Conservation (phyloP, 306 rosid species). For the Dalbergia oliveri region DNA sequence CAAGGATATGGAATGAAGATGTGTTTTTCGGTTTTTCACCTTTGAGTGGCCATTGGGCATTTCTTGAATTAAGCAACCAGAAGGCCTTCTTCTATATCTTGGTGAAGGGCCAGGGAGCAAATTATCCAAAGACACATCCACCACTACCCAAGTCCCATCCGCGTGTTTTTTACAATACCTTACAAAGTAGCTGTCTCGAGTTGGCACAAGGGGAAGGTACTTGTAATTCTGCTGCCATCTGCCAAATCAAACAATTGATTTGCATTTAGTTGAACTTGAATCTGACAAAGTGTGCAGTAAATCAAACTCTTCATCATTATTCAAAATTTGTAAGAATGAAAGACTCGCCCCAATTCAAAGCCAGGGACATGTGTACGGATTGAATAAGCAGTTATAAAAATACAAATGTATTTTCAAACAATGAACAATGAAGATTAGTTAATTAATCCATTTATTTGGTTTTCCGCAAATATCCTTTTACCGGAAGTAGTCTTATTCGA, state of each 20-base stretch:
- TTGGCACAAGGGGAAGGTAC: conserved; percentile 97
- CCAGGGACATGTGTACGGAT: too few species aligned
- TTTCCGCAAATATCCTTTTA: too few species aligned
- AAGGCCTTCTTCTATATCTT: conserved; percentile 86
- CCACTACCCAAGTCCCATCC: conserved; percentile 96
- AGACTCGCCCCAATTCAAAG: too few species aligned
- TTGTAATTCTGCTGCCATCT: conserved; percentile 97
- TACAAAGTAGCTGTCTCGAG: conserved; percentile 88
- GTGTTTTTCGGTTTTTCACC: conserved; percentile 47
- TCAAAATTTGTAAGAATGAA: too few species aligned
- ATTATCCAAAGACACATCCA: conserved; percentile 89
- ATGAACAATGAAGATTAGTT: too few species aligned
- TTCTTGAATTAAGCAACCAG: conserved; percentile 96
- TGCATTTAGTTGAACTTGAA: neutral
- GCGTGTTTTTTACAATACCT: conserved; percentile 89
- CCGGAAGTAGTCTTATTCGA: too few species aligned
- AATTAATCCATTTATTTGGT: too few species aligned
- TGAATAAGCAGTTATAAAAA: too few species aligned
- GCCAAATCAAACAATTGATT: conserved; percentile 22
- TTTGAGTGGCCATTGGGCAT: conserved; percentile 96
- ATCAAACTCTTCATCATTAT: too few species aligned
- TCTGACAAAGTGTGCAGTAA: too few species aligned
- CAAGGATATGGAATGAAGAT: too few species aligned
- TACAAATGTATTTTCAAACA: too few species aligned
- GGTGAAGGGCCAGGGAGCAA: conserved; percentile 70